Evolutionary conservation across 2,329 filamentous ascomycete species (phyloP).

Genomic region (Exophiala sideris): DNA sequence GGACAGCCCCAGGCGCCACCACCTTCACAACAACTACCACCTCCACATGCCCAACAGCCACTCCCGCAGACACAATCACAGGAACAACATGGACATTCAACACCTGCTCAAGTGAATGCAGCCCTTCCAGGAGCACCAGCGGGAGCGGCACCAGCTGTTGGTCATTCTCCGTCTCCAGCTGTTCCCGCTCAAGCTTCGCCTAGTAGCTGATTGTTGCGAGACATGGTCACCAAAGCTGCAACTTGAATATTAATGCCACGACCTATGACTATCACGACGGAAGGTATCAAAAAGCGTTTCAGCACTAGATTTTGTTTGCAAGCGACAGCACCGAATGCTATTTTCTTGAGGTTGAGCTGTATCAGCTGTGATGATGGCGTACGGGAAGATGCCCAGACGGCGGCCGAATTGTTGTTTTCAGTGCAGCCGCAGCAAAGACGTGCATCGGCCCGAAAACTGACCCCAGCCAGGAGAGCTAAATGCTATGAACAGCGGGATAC

Average conservation of each 20-base stretch:
- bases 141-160: no score
- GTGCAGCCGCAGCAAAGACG: no score
- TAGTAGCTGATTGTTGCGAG: not conserved
- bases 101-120: not conserved
- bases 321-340: not conserved
- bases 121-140: not conserved
- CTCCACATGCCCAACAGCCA: not conserved
- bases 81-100: not conserved
- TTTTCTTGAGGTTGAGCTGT: no score
- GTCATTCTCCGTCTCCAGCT: not conserved
- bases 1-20: not conserved
- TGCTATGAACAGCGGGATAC: no score
- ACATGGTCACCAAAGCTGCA: not conserved
- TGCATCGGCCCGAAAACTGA: no score
- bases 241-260: not conserved
- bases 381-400: no score
- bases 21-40: not conserved
- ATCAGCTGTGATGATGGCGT: no score
- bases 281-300: not conserved
- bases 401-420: no score
- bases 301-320: not conserved
- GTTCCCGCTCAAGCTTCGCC: not conserved
- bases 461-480: no score
- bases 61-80: not conserved
- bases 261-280: constrained; percentile 1